phyloP scores from a whole-genome alignment of 2,329 filamentous ascomycete genomes.

The Cordyceps javanica region DNA sequence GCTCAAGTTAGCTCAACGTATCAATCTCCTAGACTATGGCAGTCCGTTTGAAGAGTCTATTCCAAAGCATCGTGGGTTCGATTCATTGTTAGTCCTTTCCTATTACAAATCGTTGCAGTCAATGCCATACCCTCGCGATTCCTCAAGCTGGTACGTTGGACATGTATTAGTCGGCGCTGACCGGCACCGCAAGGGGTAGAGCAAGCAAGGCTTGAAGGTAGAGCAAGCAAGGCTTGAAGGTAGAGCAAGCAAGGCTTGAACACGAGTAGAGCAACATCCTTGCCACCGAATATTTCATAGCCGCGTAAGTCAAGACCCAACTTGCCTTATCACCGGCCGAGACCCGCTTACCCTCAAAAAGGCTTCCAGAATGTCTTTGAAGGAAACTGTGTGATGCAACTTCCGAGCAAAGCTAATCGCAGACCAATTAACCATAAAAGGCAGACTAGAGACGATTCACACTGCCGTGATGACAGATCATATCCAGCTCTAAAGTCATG shows the following conservation, averaged over 20 bases:
- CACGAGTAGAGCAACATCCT: not conserved
- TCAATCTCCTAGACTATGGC: not conserved
- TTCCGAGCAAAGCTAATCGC: not conserved
- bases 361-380: not conserved
- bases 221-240: too few species aligned
- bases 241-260: too few species aligned
- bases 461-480: not conserved
- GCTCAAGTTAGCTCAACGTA: not conserved
- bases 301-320: not conserved
- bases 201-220: too few species aligned
- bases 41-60: too few species aligned
- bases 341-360: not conserved
- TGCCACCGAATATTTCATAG: not conserved
- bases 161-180: not conserved
- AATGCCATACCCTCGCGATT: not conserved
- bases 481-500: not conserved
- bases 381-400: not conserved
- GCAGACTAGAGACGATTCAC: not conserved
- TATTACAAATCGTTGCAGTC: not conserved
- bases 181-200: not conserved
- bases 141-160: not conserved
- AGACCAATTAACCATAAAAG: not conserved
- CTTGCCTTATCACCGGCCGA: not conserved
- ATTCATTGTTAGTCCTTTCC: not conserved
- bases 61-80: not conserved